Percentiles rank a stretch among this genome's conserved stretches.
phyloP scores from a whole-genome alignment of 371 early-diverging fungal species.

The Mucor saturninus region DNA sequence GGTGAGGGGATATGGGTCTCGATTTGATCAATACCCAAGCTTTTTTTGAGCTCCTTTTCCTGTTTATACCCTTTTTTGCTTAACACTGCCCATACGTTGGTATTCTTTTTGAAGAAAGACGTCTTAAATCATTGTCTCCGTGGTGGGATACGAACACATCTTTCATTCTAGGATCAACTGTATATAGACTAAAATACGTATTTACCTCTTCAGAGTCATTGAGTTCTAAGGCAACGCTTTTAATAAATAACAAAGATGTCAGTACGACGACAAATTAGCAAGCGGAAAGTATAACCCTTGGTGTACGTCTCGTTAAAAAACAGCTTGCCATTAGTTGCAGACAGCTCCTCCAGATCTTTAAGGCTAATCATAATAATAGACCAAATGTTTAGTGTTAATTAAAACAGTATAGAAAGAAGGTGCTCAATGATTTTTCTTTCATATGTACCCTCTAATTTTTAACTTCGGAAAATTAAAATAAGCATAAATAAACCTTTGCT shows the following conservation, averaged over 20 bases:
- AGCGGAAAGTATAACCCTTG: background rate
- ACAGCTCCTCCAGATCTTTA: conserved; percentile 1
- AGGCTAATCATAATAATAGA: no score
- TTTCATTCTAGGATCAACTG: no score
- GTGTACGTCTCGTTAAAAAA: conserved; percentile 3
- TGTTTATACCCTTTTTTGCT: background rate
- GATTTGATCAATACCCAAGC: background rate
- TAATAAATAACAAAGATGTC: no score
- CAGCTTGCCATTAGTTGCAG: conserved; percentile 5
- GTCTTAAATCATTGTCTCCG: background rate
- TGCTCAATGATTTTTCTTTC: no score
- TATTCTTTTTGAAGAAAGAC: background rate
- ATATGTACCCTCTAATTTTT: background rate
- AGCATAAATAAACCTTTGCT: background rate
- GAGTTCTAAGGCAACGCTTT: no score
- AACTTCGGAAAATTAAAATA: background rate
- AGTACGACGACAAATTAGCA: no score
- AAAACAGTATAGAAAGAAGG: no score
- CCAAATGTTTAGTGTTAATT: no score
- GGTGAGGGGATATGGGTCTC: background rate
- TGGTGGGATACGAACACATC: background rate
- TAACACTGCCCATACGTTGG: background rate
- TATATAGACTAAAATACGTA: no score
- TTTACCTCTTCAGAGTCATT: no score
- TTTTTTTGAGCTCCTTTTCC: background rate